phyloP scores from a whole-genome alignment of 148 eudicot genomes.

The Mesembryanthemum crystallinum region DNA sequence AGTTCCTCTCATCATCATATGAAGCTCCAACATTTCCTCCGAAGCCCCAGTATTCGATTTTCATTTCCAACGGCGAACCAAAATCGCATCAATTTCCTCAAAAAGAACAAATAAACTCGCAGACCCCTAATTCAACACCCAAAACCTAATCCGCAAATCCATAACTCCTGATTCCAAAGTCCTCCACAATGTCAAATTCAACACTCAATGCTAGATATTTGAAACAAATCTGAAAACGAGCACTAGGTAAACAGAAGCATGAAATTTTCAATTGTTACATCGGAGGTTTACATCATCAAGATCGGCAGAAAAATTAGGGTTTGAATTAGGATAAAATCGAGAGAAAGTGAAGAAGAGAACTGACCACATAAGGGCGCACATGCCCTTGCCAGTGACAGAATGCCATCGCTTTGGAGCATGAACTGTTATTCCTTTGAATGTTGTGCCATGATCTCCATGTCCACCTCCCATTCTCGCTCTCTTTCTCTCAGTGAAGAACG shows the following conservation, averaged over 20 bases:
- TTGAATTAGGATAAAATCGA: background rate
- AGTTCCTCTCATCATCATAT: background rate
- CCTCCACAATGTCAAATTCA: background rate
- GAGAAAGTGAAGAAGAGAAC: background rate
- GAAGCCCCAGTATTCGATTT: background rate
- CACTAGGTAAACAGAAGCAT: background rate
- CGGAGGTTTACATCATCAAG: background rate
- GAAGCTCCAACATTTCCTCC: background rate
- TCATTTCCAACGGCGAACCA: background rate
- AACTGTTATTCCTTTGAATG: slow-evolving; percentile 63
- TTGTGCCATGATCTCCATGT: slow-evolving; percentile 54
- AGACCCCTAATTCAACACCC: background rate
- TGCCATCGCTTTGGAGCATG: slow-evolving; percentile 90
- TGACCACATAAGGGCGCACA: slow-evolving; percentile 85
- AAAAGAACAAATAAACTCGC: background rate
- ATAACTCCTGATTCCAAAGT: background rate
- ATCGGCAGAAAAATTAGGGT: background rate
- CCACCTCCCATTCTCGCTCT: slow-evolving; percentile 41
- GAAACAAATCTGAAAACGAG: background rate
- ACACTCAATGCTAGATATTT: too few species aligned
- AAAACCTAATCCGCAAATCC: background rate
- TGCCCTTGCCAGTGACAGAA: slow-evolving; percentile 71
- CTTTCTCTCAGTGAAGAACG: too few species aligned
- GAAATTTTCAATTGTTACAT: too few species aligned
- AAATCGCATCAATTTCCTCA: background rate